Base-by-base conservation (phyloP, 1,284 basidiomycete species). In the Omphalotus olearius region DNA sequence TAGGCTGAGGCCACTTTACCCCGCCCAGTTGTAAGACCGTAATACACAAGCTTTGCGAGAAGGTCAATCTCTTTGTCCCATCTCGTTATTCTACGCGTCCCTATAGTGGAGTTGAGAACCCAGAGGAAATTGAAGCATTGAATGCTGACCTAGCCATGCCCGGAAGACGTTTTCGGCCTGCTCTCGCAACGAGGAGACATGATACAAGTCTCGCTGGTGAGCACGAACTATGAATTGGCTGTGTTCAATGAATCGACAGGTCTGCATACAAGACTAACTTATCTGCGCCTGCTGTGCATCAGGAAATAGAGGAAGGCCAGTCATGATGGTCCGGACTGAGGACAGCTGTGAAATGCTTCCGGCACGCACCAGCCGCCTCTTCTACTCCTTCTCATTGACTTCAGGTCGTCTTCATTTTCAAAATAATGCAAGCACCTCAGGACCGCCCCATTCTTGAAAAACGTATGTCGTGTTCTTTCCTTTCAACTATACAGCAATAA, bases 201-300 rank as follows among this genome's bases (percentile, higher is more conserved):
- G 90, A 57, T 86, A 85, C 20, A 88, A 60, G 67, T 96, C 93
- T 55, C 93, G 74, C 63, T 95, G 92, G 64, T 92, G 85, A 36
- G 92, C 85, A 57, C 93, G 78, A 61, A 94, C 92, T 95, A 58
- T 10, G 41, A 16, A 41, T 58, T 13, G 48, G 16, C 43, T 14
- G 38, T 37, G 60, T 48, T 61, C 52, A 26, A 26, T 42, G 43
- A 10, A 48, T 33, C 36, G 17, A 23, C 38, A 42, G 17, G 43
- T 49, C 10, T 25, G 30, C 25, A 25, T 23, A 14, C 36, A 55
- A 33, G 25, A 76, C 88, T 60, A 60, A 93, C 91, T 82, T 56
- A 91, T 93, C 68, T 93, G 91, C 42, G 89, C 89, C 60, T 93
- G 91, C 61, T 83, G 83, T 49, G 88, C 87, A n/a, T 58, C 66